A percentile compares a stretch with the other conserved stretches of the same genome.
Conservation (phyloP, 2,329 filamentous ascomycete genomes). For the Verticillium alfalfae region DNA sequence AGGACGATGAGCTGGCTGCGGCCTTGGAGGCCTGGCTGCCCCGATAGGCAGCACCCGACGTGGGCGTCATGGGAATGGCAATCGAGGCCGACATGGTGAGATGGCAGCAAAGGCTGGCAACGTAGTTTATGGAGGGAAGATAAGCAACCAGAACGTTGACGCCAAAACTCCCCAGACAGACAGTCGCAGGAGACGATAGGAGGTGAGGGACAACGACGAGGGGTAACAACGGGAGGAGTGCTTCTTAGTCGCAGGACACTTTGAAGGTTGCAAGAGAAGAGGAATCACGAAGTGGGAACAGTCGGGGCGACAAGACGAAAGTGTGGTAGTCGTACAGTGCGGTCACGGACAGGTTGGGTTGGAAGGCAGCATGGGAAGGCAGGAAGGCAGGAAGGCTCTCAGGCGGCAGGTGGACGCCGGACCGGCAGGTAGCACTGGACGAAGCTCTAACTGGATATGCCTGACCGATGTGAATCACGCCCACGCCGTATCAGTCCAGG, state of each 20-base stretch:
- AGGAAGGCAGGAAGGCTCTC: neutral
- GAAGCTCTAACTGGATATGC: neutral
- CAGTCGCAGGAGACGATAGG: neutral
- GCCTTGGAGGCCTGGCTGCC: conserved; percentile 34
- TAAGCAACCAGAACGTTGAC: neutral
- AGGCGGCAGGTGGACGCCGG: neutral
- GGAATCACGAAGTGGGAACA: neutral
- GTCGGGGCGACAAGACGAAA: neutral
- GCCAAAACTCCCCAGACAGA: neutral
- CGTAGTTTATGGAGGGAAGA: neutral
- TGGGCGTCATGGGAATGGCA: conserved; percentile 51
- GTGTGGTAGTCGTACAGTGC: conserved; percentile 4
- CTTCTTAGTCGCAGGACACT: neutral
- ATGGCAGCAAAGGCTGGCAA: neutral
- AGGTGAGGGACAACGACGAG: neutral
- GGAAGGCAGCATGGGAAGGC: conserved; percentile 1
- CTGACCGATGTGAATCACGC: conserved; percentile 2
- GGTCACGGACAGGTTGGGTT: neutral
- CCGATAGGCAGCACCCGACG: conserved; percentile 24
- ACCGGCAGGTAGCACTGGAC: neutral
- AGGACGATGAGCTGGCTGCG: conserved; percentile 42
- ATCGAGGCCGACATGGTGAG: conserved; percentile 62
- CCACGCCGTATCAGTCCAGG: neutral
- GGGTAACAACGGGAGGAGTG: neutral
- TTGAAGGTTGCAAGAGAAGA: neutral